phyloP scores from a whole-genome alignment of 331 rosid species.

The Rosa hybrid region DNA sequence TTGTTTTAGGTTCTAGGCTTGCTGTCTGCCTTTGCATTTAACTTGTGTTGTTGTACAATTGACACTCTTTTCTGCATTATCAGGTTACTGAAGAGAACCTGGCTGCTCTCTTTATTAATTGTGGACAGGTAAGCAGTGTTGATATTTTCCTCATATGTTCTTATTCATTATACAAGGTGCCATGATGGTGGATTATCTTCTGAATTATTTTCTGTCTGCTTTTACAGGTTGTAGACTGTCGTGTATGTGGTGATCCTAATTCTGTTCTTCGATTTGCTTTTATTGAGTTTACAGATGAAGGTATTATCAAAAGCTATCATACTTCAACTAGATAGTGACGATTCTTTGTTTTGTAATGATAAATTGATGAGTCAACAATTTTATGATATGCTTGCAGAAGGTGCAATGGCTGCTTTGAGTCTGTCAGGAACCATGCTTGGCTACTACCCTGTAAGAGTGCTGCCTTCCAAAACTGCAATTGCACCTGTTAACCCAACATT shows the following conservation, averaged over 20 bases:
- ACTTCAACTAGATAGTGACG: slow-evolving; percentile 1
- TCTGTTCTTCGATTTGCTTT: slow-evolving; percentile 97
- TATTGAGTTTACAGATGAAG: slow-evolving; percentile 95
- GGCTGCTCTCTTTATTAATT: slow-evolving; percentile 87
- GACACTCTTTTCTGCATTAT: slow-evolving; percentile 23
- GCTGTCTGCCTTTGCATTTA: background rate
- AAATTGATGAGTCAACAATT: slow-evolving; percentile 8
- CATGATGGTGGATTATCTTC: slow-evolving; percentile 32
- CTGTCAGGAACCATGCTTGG: slow-evolving; percentile 99
- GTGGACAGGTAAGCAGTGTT: slow-evolving; percentile 72
- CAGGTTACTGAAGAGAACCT: slow-evolving; percentile 99
- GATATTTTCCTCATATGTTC: slow-evolving; percentile 4
- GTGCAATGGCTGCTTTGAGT: slow-evolving; percentile 92
- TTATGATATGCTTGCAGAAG: slow-evolving; percentile 54
- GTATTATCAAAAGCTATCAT: slow-evolving; percentile 31
- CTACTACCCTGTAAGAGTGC: slow-evolving; percentile 86
- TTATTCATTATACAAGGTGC: slow-evolving; percentile 10
- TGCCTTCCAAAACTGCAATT: slow-evolving; percentile 98
- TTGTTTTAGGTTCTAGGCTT: slow-evolving; percentile 5
- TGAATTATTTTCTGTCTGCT: slow-evolving; percentile 24
- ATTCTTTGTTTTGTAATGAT: background rate
- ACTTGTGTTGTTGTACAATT: slow-evolving; percentile 17
- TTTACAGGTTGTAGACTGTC: slow-evolving; percentile 94
- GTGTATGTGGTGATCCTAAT: slow-evolving; percentile 98
- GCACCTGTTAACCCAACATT: slow-evolving; percentile 95